Evolutionary conservation across 176 grass and related monocot species (phyloP).

Genomic region (Lolium perenne): DNA sequence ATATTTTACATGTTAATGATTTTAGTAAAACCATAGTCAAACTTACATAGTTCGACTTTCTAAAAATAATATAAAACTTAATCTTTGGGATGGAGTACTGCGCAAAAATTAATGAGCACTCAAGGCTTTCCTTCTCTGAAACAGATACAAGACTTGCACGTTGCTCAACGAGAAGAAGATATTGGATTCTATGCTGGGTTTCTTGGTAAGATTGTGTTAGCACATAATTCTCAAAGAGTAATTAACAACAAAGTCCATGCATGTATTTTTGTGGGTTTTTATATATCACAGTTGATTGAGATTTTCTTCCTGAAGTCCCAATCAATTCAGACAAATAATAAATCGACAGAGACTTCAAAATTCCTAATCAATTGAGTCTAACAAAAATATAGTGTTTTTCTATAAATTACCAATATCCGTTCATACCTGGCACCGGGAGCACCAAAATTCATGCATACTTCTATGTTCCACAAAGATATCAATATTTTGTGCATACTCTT

Average conservation of each 20-base stretch:
- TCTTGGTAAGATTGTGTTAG: constrained; percentile 53
- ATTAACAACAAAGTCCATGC: not conserved
- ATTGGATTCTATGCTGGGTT: constrained; percentile 96
- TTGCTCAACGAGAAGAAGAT: constrained; percentile 73
- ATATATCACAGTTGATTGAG: no score
- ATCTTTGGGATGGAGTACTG: no score
- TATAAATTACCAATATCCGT: not conserved
- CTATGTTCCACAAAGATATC: not conserved
- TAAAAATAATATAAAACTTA: no score
- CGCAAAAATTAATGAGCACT: not conserved
- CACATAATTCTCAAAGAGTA: not conserved
- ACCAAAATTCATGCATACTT: not conserved
- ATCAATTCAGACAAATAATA: no score
- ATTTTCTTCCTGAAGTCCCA: no score
- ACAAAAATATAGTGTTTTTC: not conserved
- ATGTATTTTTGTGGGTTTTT: not conserved
- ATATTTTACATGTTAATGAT: no score
- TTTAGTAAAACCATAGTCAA: no score
- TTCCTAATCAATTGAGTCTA: no score
- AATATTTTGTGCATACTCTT: not conserved
- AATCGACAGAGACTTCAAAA: no score
- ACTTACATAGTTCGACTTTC: no score
- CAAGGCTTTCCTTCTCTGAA: constrained; percentile 3
- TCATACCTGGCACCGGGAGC: not conserved
- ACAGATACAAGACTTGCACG: constrained; percentile 66